Percentiles rank a stretch among this genome's conserved stretches.
Evolutionary conservation across 2,329 filamentous ascomycete genomes (phyloP).

Genomic region (Bipolaris sorokiniana): DNA sequence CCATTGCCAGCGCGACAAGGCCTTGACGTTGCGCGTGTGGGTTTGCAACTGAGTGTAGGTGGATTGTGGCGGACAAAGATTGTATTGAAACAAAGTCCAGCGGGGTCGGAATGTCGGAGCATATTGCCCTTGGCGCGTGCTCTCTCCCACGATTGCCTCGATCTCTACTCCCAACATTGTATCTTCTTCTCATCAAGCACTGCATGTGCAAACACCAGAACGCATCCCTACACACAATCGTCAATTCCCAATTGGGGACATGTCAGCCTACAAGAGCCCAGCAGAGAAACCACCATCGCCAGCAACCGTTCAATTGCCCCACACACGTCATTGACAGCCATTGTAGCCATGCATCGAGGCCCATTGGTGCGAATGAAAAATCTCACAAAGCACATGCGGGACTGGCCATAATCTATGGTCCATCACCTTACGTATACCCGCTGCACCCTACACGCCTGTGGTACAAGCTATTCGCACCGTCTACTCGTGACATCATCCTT

Average conservation of each 20-base stretch:
- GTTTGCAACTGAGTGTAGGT: slow-evolving; percentile 25
- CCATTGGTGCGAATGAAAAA: slow-evolving; percentile 20
- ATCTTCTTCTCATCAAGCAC: neutral
- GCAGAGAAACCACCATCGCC: slow-evolving; percentile 17
- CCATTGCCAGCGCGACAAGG: slow-evolving; percentile 30
- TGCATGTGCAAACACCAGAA: neutral
- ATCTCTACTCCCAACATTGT: slow-evolving; percentile 2
- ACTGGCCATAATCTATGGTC: slow-evolving; percentile 33
- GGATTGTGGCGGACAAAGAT: slow-evolving; percentile 28
- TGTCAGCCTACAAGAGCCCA: no score
- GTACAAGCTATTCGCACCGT: neutral
- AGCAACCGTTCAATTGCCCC: slow-evolving; percentile 22
- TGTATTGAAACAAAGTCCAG: slow-evolving; percentile 13
- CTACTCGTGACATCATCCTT: slow-evolving; percentile 3
- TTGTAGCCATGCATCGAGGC: slow-evolving; percentile 5
- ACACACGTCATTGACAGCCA: slow-evolving; percentile 16
- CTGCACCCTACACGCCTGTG: slow-evolving; percentile 33
- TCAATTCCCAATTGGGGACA: no score
- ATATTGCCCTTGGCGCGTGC: slow-evolving; percentile 6
- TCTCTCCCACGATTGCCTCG: neutral
- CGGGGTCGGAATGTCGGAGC: slow-evolving; percentile 19
- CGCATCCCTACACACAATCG: neutral
- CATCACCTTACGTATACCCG: slow-evolving; percentile 19
- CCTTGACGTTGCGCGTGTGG: slow-evolving; percentile 18
- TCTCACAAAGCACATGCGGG: slow-evolving; percentile 23